Conservation (phyloP, 2,329 filamentous ascomycete species). For the Diaporthe eres region DNA sequence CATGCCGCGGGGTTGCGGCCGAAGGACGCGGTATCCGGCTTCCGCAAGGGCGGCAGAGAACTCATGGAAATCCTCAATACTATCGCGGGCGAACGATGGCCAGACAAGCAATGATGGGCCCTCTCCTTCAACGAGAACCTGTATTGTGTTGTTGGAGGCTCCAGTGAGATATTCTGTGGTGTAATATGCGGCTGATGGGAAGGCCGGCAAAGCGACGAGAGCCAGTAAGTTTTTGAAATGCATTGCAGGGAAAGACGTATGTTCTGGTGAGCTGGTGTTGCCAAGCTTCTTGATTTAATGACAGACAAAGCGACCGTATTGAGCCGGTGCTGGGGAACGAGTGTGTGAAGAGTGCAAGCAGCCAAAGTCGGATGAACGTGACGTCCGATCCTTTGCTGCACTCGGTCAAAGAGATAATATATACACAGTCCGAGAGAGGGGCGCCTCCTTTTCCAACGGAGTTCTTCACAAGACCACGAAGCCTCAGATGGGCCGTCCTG, state of each 20-base stretch:
- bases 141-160: slow-evolving; percentile 17
- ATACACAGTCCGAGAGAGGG: background rate
- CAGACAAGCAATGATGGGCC: slow-evolving; percentile 8
- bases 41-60: slow-evolving; percentile 11
- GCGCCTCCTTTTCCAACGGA: background rate
- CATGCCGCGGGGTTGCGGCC: background rate
- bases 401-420: background rate
- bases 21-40: slow-evolving; percentile 2
- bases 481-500: background rate
- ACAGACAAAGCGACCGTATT: background rate
- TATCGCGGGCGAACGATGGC: slow-evolving; percentile 9
- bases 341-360: background rate
- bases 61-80: slow-evolving; percentile 1
- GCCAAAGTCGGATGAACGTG: background rate
- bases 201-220: background rate
- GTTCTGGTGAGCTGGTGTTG: background rate
- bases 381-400: background rate
- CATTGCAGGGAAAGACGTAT: background rate
- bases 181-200: background rate
- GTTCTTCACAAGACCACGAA: background rate
- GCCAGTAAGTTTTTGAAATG: background rate
- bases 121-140: slow-evolving; percentile 3
- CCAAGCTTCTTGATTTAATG: background rate
- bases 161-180: slow-evolving; percentile 16
- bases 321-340: background rate